These are phyloP conservation scores for Psilocybe cyanescens DNA, from an alignment of 768 basidiomycete genomes.

Conservation along the genomic window DNA sequence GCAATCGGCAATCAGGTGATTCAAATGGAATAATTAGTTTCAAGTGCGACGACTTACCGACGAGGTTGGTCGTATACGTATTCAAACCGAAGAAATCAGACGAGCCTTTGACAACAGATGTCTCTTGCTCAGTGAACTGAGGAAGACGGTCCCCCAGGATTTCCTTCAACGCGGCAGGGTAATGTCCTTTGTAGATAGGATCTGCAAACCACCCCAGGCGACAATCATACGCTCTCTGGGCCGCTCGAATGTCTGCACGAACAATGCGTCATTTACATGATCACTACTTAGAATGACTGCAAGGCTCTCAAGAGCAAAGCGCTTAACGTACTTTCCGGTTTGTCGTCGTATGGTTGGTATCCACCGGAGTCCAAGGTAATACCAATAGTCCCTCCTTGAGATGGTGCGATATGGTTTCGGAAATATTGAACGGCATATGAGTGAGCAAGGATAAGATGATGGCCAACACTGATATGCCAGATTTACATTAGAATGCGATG, in stretches of 20 bases:
- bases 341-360: constrained; percentile 68
- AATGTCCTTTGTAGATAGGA: constrained; percentile 72
- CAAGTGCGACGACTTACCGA: constrained; percentile 41
- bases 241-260: constrained; percentile 59
- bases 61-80: constrained; percentile 65
- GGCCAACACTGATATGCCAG: constrained; percentile 53
- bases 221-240: constrained; percentile 65
- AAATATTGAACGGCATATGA: constrained; percentile 68
- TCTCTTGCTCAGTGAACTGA: constrained; percentile 56
- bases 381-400: constrained; percentile 65
- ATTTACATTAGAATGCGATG: neutral
- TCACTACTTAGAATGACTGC: no score
- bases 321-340: constrained; percentile 56
- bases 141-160: constrained; percentile 58
- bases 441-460: constrained; percentile 71
- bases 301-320: neutral
- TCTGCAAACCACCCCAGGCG: constrained; percentile 52
- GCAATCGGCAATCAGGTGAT: neutral
- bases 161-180: constrained; percentile 54
- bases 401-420: constrained; percentile 56
- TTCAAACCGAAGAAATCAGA: constrained; percentile 74
- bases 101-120: constrained; percentile 59
- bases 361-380: constrained; percentile 75
- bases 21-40: neutral
- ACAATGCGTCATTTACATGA: neutral